Evolutionary conservation across 1,139 yeast genomes (phyloP).

Genomic region (Geotrichum macrosporum): DNA sequence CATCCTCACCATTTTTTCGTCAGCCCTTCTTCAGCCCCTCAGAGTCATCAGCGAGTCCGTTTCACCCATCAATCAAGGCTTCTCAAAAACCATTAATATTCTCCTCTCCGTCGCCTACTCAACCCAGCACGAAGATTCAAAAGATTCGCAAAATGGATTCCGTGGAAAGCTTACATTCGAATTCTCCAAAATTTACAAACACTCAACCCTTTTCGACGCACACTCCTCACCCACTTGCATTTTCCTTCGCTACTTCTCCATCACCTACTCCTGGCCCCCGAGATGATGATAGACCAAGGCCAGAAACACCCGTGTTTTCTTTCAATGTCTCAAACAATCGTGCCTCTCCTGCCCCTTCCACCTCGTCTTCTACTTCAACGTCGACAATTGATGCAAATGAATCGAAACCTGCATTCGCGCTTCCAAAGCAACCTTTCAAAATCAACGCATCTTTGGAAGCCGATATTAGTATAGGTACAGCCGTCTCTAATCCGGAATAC

Average conservation of each 20-base stretch:
- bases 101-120: slow-evolving; percentile 11
- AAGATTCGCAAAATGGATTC: slow-evolving; percentile 16
- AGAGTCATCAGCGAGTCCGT: slow-evolving; percentile 10
- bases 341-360: slow-evolving; percentile 7
- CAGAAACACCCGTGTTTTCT: slow-evolving; percentile 9
- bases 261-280: slow-evolving; percentile 21
- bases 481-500: slow-evolving; percentile 15
- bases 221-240: slow-evolving; percentile 21
- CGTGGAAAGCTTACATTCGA: slow-evolving; percentile 3
- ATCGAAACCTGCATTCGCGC: slow-evolving; percentile 7
- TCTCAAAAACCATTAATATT: slow-evolving; percentile 3
- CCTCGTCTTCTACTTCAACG: slow-evolving; percentile 18
- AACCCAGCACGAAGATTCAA: slow-evolving; percentile 6
- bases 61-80: slow-evolving; percentile 7
- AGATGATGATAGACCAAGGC: neutral
- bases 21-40: slow-evolving; percentile 20
- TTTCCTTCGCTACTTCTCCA: slow-evolving; percentile 17
- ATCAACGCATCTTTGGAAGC: slow-evolving; percentile 30
- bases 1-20: slow-evolving; percentile 17
- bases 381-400: slow-evolving; percentile 8
- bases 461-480: slow-evolving; percentile 23
- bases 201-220: slow-evolving; percentile 12
- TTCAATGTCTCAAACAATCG: neutral
- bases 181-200: slow-evolving; percentile 10
- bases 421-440: slow-evolving; percentile 21